Evolutionary conservation across 495 filamentous ascomycete genomes (phyloP).

Genomic region (Aspergillus avenaceus): DNA sequence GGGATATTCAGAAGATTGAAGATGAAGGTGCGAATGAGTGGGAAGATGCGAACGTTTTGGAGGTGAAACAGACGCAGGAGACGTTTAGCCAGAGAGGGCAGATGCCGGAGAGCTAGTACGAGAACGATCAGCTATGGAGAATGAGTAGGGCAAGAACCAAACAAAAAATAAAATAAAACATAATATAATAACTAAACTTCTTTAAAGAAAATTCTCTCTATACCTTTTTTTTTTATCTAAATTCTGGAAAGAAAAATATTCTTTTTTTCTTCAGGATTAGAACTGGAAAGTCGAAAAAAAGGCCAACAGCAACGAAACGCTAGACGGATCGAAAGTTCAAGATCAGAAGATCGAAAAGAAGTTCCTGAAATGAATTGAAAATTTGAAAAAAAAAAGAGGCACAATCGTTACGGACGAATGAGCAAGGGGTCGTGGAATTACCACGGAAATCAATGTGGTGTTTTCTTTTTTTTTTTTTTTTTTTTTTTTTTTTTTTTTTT

Average conservation of each 20-base stretch:
- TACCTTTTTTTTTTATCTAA: too few species aligned
- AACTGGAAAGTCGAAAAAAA: too few species aligned
- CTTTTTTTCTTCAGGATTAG: too few species aligned
- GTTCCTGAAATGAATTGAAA: too few species aligned
- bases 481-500: too few species aligned
- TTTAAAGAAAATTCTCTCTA: too few species aligned
- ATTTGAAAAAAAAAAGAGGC: conserved; percentile 23
- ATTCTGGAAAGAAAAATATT: too few species aligned
- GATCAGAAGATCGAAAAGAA: conserved; percentile 23
- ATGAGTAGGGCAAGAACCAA: too few species aligned
- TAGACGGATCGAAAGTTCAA: conserved; percentile 24
- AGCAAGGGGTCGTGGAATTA: conserved; percentile 19
- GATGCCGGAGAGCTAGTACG: not conserved
- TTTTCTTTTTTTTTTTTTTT: too few species aligned
- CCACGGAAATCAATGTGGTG: not conserved
- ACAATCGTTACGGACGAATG: conserved; percentile 22
- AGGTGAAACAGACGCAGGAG: not conserved
- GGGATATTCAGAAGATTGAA: not conserved
- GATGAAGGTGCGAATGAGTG: not conserved
- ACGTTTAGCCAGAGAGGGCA: not conserved
- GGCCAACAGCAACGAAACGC: conserved; percentile 17
- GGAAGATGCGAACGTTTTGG: conserved; percentile 2
- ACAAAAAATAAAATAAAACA: not conserved
- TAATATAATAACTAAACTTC: too few species aligned
- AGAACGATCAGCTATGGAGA: not conserved